Conservation (phyloP, 2,329 filamentous ascomycete species). For the Stagonosporopsis cucurbitacearum region DNA sequence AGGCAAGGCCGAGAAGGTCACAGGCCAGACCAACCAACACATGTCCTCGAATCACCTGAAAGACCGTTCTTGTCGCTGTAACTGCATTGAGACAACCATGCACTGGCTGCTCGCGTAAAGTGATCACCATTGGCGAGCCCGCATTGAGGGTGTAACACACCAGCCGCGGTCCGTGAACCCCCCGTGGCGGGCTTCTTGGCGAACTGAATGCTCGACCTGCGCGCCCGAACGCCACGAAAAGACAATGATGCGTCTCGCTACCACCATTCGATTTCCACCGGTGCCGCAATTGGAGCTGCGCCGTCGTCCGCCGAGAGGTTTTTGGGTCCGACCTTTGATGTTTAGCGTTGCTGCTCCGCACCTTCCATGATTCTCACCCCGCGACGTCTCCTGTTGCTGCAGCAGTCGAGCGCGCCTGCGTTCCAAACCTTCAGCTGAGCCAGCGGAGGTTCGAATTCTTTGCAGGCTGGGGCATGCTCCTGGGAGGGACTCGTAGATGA, state of each 20-base stretch:
- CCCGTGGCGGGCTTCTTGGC: constrained; percentile 22
- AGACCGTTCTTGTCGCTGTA: constrained; percentile 12
- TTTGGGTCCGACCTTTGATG: constrained; percentile 6
- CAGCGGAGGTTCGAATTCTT: constrained; percentile 17
- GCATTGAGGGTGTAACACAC: constrained; percentile 21
- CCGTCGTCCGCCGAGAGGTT: constrained; percentile 19
- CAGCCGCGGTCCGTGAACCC: not conserved
- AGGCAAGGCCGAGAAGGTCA: not conserved
- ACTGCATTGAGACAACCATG: constrained; percentile 20
- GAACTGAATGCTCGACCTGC: constrained; percentile 21
- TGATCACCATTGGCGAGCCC: constrained; percentile 13
- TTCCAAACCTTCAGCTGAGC: constrained; percentile 35
- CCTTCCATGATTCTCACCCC: constrained; percentile 25
- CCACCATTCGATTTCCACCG: constrained; percentile 24
- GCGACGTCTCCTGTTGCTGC: constrained; percentile 23
- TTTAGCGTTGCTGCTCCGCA: constrained; percentile 17
- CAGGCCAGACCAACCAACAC: not conserved
- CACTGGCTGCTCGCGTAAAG: constrained; percentile 13
- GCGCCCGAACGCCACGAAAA: constrained; percentile 35
- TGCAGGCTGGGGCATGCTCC: constrained; percentile 33
- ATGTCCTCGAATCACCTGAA: constrained; percentile 2
- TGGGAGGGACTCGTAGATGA: constrained; percentile 56
- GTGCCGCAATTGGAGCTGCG: constrained; percentile 24
- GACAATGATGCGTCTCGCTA: constrained; percentile 32
- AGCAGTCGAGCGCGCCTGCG: constrained; percentile 32